Evolutionary conservation across 371 early-diverging fungal genomes (phyloP).

Genomic region (Mucor sp.): DNA sequence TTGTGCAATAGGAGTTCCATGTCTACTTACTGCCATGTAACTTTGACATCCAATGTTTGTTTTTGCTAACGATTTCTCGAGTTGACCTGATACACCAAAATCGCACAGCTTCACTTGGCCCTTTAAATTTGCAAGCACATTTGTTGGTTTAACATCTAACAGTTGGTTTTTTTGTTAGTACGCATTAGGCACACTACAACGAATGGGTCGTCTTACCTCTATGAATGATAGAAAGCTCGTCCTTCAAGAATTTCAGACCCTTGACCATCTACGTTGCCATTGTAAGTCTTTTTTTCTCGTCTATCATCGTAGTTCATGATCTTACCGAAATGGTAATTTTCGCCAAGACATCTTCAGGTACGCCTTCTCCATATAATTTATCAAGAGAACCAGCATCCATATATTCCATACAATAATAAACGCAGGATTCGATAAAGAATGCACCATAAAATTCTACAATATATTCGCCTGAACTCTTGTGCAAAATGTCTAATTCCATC

Average conservation of each 20-base stretch:
- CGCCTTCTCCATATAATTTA: slow-evolving; percentile 78
- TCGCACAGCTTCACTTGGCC: slow-evolving; percentile 96
- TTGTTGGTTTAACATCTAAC: slow-evolving; percentile 93
- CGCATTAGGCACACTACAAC: background rate
- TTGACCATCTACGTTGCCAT: slow-evolving; percentile 67
- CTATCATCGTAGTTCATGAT: background rate
- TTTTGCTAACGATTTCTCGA: slow-evolving; percentile 88
- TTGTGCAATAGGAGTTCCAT: background rate
- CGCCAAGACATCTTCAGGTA: slow-evolving; percentile 82
- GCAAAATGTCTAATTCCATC: slow-evolving; percentile 64
- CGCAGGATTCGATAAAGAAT: slow-evolving; percentile 94
- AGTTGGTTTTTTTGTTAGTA: background rate
- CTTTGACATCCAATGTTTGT: slow-evolving; percentile 94
- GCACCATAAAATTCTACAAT: slow-evolving; percentile 99
- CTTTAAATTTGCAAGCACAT: slow-evolving; percentile 81
- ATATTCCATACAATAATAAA: slow-evolving; percentile 93
- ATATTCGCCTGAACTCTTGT: slow-evolving; percentile 81
- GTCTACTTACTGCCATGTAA: slow-evolving; percentile 84
- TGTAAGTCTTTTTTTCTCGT: background rate
- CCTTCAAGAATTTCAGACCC: slow-evolving; percentile 88
- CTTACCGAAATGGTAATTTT: slow-evolving; percentile 76
- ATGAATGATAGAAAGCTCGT: slow-evolving; percentile 89
- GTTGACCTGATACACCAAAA: slow-evolving; percentile 87
- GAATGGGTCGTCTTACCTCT: slow-evolving; percentile 43
- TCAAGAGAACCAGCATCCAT: slow-evolving; percentile 97